phyloP scores from a whole-genome alignment of 176 grass and related monocot genomes.

The Cenchrus purpureus region DNA sequence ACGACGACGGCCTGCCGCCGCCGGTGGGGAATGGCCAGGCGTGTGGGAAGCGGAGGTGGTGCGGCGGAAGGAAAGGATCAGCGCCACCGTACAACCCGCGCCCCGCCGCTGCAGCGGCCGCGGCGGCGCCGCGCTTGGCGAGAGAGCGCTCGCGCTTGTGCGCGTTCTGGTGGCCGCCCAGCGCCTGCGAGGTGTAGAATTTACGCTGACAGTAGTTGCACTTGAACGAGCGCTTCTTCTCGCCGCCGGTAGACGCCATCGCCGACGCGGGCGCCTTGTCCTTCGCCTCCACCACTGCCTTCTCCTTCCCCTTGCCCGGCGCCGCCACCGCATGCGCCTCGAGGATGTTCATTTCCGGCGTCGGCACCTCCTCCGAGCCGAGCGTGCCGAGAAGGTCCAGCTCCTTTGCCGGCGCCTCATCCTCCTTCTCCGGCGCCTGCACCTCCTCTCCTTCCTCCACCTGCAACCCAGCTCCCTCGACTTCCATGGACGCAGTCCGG shows the following conservation, averaged over 20 bases:
- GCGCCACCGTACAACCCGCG: slow-evolving; percentile 21
- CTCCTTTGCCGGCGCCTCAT: slow-evolving; percentile 8
- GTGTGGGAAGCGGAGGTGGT: slow-evolving; percentile 40
- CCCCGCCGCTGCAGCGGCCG: not conserved
- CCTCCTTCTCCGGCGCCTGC: slow-evolving; percentile 10
- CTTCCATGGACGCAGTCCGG: slow-evolving; percentile 26
- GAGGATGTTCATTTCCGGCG: not conserved
- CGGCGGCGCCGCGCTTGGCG: slow-evolving; percentile 56
- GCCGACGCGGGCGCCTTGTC: not conserved
- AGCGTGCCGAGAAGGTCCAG: slow-evolving; percentile 45
- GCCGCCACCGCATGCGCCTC: not conserved
- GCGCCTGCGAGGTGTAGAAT: slow-evolving; percentile 84
- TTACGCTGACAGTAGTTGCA: slow-evolving; percentile 91
- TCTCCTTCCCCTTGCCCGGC: slow-evolving; percentile 30
- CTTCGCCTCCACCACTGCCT: not conserved
- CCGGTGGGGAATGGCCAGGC: not conserved
- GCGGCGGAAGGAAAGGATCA: slow-evolving; percentile 34
- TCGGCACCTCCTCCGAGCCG: not conserved
- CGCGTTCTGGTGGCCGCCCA: slow-evolving; percentile 75
- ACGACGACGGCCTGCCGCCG: not conserved
- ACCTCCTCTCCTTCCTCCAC: not conserved
- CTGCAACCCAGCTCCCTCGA: not conserved
- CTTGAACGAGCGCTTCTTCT: slow-evolving; percentile 62
- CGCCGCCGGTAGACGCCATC: not conserved
- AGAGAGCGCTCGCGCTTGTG: slow-evolving; percentile 77